Conservation (phyloP, 768 basidiomycete genomes). For the Xerocomus brunneocitrinus region DNA sequence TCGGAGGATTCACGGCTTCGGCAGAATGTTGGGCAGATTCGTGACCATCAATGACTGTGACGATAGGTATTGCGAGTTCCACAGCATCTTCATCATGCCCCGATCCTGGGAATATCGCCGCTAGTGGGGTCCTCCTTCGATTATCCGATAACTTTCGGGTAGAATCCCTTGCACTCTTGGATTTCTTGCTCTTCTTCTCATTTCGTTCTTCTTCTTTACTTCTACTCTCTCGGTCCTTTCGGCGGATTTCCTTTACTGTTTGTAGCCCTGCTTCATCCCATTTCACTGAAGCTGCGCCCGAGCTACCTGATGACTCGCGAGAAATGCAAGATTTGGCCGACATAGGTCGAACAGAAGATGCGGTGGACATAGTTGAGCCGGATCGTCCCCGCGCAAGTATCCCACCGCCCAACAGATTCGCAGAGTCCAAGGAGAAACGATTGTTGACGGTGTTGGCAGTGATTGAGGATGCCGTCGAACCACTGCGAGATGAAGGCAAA, state of each 20-base stretch:
- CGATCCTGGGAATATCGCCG: slow-evolving; percentile 55
- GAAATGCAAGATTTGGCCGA: slow-evolving; percentile 40
- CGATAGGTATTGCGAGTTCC: slow-evolving; percentile 16
- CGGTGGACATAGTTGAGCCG: slow-evolving; percentile 37
- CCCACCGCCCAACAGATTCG: slow-evolving; percentile 26
- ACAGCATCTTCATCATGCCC: slow-evolving; percentile 14
- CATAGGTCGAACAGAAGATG: slow-evolving; percentile 45
- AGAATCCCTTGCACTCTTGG: slow-evolving; percentile 29
- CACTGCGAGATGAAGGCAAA: slow-evolving; percentile 34
- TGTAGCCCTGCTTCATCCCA: slow-evolving; percentile 50
- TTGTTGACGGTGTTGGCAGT: slow-evolving; percentile 12
- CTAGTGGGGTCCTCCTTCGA: slow-evolving; percentile 49
- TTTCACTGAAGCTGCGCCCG: slow-evolving; percentile 39
- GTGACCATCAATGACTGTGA: slow-evolving; percentile 50
- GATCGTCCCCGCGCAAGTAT: slow-evolving; percentile 33
- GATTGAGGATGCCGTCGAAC: slow-evolving; percentile 35
- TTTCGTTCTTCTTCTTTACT: slow-evolving; percentile 30
- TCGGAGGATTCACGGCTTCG: neutral
- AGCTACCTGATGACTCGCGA: slow-evolving; percentile 38
- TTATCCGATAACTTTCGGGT: slow-evolving; percentile 48
- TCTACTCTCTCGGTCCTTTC: slow-evolving; percentile 34
- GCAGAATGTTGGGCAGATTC: neutral
- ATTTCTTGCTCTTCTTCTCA: slow-evolving; percentile 28
- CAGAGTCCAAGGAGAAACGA: slow-evolving; percentile 33
- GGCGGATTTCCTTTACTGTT: slow-evolving; percentile 45